phyloP scores from a whole-genome alignment of 164 flowering plant genomes.

The Macadamia tetraphylla region DNA sequence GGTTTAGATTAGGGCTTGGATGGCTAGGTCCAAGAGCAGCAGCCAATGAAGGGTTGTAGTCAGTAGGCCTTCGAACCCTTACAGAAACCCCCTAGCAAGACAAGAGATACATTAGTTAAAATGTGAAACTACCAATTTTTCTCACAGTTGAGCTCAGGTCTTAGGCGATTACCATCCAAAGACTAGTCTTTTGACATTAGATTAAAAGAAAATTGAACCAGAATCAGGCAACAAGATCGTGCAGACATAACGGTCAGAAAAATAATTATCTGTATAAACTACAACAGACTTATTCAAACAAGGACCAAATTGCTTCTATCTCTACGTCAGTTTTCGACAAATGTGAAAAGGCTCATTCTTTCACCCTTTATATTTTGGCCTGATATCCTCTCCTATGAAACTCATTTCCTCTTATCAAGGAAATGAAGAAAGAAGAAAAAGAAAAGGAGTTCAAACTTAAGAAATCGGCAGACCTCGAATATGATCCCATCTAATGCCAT shows the following conservation, averaged over 20 bases:
- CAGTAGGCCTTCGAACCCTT: conserved; percentile 80
- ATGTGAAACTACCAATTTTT: background rate
- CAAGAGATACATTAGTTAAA: conserved; percentile 6
- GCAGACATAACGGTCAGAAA: background rate
- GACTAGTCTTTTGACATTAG: background rate
- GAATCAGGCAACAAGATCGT: background rate
- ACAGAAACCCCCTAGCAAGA: conserved; percentile 68
- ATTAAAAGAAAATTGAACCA: background rate
- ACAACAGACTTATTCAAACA: background rate
- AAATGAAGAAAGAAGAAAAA: background rate
- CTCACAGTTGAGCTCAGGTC: background rate
- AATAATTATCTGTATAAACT: background rate
- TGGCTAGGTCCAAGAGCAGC: conserved; percentile 94
- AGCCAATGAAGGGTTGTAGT: conserved; percentile 80
- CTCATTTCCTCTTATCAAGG: background rate
- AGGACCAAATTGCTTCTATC: background rate
- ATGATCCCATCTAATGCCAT: conserved; percentile 86
- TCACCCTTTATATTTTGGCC: too few species aligned
- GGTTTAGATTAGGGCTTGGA: conserved; percentile 69
- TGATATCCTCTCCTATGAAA: background rate
- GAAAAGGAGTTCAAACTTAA: background rate
- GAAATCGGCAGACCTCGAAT: conserved; percentile 55
- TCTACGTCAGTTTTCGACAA: background rate
- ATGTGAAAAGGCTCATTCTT: too few species aligned
- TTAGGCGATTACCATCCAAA: background rate